Evolutionary conservation across 75 land plant genomes (phyloP).

Genomic region (Pinus albicaulis): DNA sequence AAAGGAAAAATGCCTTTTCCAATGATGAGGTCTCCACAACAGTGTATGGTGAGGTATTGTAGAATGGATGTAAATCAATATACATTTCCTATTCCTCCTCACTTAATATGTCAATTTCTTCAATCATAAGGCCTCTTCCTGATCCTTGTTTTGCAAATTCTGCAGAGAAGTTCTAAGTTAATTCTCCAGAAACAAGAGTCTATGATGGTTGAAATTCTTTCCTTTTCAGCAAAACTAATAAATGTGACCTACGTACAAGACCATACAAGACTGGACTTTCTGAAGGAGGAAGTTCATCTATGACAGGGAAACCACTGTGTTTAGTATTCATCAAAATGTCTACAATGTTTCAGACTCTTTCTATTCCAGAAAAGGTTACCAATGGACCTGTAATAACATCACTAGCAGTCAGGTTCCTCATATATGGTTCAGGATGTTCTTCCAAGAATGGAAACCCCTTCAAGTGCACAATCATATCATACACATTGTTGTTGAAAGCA

Average conservation of each 20-base stretch:
- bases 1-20: slow-evolving; percentile 78
- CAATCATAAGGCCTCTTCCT: slow-evolving; percentile 55
- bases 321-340: slow-evolving; percentile 54
- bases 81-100: slow-evolving; percentile 74
- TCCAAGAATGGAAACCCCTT: slow-evolving; percentile 82
- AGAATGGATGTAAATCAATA: slow-evolving; percentile 71
- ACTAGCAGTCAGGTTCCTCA: slow-evolving; percentile 67
- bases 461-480: slow-evolving; percentile 58
- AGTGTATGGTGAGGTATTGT: slow-evolving; percentile 82
- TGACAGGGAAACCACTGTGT: slow-evolving; percentile 86
- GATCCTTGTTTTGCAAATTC: slow-evolving; percentile 71
- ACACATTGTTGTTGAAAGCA: slow-evolving; percentile 61
- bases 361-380: slow-evolving; percentile 33
- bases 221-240: slow-evolving; percentile 56
- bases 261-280: slow-evolving; percentile 57
- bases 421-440: slow-evolving; percentile 66
- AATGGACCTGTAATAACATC: slow-evolving; percentile 52
- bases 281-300: slow-evolving; percentile 31
- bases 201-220: slow-evolving; percentile 46
- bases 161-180: slow-evolving; percentile 23
- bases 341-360: slow-evolving; percentile 56
- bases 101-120: slow-evolving; percentile 50
- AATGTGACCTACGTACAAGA: slow-evolving; percentile 65
- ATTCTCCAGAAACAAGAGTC: slow-evolving; percentile 28
- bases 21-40: slow-evolving; percentile 87